Percentiles rank a stretch among this genome's conserved stretches.
phyloP scores from a whole-genome alignment of 805 yeast species.

The Komagataella mondaviorum region DNA sequence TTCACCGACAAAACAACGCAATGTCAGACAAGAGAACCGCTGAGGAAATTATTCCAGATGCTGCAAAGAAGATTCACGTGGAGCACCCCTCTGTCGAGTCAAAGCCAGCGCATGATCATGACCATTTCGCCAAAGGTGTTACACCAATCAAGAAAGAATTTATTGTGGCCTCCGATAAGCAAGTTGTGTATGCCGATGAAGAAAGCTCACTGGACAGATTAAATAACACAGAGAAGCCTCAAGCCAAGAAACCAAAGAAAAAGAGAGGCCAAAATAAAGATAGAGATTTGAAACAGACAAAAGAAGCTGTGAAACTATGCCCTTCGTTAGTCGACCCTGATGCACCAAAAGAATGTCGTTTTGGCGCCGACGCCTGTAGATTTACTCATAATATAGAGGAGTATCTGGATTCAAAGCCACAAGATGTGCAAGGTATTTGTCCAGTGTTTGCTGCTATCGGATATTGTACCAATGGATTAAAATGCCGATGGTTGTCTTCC shows the following conservation, averaged over 20 bases:
- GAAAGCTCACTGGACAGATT: slow-evolving; percentile 27
- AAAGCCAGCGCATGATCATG: neutral
- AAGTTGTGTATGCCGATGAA: slow-evolving; percentile 23
- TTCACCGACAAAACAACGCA: neutral
- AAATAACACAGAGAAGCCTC: slow-evolving; percentile 24
- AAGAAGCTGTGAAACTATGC: slow-evolving; percentile 56
- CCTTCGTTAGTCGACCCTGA: slow-evolving; percentile 46
- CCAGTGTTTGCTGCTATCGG: slow-evolving; percentile 80
- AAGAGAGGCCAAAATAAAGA: slow-evolving; percentile 71
- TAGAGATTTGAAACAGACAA: slow-evolving; percentile 59
- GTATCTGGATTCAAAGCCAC: slow-evolving; percentile 53
- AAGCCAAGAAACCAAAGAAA: slow-evolving; percentile 24
- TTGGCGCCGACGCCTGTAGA: slow-evolving; percentile 61
- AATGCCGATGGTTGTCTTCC: slow-evolving; percentile 79
- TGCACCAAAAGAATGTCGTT: slow-evolving; percentile 32
- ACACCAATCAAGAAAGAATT: slow-evolving; percentile 71
- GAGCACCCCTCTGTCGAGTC: neutral
- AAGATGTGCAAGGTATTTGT: slow-evolving; percentile 65
- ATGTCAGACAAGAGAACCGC: slow-evolving; percentile 3
- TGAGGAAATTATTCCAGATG: slow-evolving; percentile 11
- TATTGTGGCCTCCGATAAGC: slow-evolving; percentile 22
- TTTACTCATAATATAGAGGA: slow-evolving; percentile 60
- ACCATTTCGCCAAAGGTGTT: slow-evolving; percentile 33
- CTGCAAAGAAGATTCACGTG: slow-evolving; percentile 6
- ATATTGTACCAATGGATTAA: slow-evolving; percentile 82